These are phyloP conservation scores for Boechera stricta DNA, from an alignment of 345 rosid species.

Conservation along the genomic window DNA sequence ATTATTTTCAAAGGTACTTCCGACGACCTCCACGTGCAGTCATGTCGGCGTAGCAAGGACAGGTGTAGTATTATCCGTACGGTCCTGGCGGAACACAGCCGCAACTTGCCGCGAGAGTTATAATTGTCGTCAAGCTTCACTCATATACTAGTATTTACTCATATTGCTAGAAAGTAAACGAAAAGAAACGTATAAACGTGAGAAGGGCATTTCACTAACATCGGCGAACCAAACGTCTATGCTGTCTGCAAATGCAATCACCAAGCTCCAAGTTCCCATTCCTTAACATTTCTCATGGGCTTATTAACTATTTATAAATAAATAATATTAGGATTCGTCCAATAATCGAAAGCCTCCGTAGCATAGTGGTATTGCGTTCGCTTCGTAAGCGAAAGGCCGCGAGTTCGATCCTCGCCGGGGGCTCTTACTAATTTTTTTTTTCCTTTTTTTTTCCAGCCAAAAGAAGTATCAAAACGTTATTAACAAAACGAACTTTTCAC, in stretches of 20 bases:
- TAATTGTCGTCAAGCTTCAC: too few relatives aligned
- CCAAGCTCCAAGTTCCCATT: background rate
- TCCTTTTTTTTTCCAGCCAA: background rate
- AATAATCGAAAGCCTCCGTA: conserved; percentile 61
- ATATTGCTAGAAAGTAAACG: background rate
- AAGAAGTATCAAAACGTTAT: background rate
- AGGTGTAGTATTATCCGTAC: too few relatives aligned
- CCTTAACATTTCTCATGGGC: background rate
- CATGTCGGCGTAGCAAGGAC: background rate
- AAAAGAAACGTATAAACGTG: background rate
- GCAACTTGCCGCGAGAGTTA: too few relatives aligned
- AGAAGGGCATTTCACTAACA: background rate
- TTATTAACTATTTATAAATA: background rate
- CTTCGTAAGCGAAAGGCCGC: conserved; percentile 99
- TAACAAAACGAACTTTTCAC: background rate
- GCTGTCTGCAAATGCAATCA: background rate
- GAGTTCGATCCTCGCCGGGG: conserved; percentile 99
- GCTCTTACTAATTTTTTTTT: conserved; percentile 19
- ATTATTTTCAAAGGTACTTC: background rate
- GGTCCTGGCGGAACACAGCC: too few relatives aligned
- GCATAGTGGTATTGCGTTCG: conserved; percentile 99
- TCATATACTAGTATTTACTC: too few relatives aligned
- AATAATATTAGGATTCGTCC: fast-evolving
- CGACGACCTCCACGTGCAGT: background rate
- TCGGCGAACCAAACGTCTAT: background rate